Conservation (phyloP, 2,329 filamentous ascomycete species). For the Ascochyta rabiei region DNA sequence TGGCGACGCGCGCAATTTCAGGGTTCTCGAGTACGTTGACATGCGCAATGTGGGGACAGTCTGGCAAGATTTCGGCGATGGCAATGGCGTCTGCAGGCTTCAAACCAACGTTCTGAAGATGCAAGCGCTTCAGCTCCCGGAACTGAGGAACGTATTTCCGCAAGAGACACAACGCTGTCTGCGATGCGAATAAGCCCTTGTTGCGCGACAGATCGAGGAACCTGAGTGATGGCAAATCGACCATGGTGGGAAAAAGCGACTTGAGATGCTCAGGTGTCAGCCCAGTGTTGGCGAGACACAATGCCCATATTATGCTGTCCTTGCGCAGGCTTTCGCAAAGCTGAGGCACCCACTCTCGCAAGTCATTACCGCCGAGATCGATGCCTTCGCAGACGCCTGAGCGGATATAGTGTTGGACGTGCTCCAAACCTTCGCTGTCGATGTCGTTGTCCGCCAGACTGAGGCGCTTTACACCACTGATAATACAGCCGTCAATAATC, state of each 20-base stretch:
- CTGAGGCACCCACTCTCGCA: constrained; percentile 54
- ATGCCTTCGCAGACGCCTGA: constrained; percentile 83
- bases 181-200: constrained; percentile 75
- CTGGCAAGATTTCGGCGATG: constrained; percentile 86
- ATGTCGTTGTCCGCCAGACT: constrained; percentile 84
- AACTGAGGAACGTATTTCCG: constrained; percentile 86
- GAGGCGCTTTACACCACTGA: constrained; percentile 77
- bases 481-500: constrained; percentile 81
- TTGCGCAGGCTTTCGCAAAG: constrained; percentile 59
- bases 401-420: constrained; percentile 77
- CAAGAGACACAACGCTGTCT: constrained; percentile 75
- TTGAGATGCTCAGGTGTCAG: constrained; percentile 74
- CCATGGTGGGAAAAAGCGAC: constrained; percentile 75
- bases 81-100: constrained; percentile 88
- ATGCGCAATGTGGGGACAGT: constrained; percentile 80
- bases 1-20: constrained; percentile 71
- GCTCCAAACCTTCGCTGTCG: constrained; percentile 72
- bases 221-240: constrained; percentile 72
- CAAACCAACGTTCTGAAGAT: constrained; percentile 83
- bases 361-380: constrained; percentile 85
- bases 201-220: constrained; percentile 96
- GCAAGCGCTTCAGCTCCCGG: constrained; percentile 77
- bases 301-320: constrained; percentile 70
- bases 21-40: constrained; percentile 86
- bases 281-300: constrained; percentile 87